Conservation (phyloP, 192 early-diverging fungal genomes). For the Globomyces pollinis-pini region DNA sequence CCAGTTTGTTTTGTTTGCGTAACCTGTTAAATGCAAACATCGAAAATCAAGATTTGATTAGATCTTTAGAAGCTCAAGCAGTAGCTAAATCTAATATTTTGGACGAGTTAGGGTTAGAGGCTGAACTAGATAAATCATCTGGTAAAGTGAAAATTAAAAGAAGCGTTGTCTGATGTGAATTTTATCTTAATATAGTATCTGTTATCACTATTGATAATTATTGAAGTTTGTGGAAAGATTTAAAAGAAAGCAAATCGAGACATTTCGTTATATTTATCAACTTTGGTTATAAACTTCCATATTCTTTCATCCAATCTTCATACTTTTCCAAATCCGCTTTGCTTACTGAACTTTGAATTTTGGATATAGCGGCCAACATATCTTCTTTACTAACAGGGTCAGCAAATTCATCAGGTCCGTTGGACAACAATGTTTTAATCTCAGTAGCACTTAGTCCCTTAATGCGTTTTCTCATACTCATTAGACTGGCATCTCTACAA, state of each 20-base stretch:
- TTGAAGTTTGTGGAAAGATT: no score
- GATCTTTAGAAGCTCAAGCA: neutral
- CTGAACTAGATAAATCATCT: no score
- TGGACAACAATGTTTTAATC: conserved; percentile 39
- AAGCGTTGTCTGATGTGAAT: no score
- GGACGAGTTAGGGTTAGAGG: no score
- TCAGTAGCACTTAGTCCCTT: conserved; percentile 46
- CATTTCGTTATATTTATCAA: no score
- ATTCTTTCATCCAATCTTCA: conserved; percentile 59
- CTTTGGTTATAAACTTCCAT: conserved; percentile 22
- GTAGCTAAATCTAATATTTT: no score
- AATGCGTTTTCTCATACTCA: conserved; percentile 52
- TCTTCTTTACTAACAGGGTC: conserved; percentile 42
- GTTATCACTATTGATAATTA: no score
- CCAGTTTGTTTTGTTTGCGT: neutral
- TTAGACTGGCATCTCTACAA: conserved; percentile 48
- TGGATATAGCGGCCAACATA: conserved; percentile 39
- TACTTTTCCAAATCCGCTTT: conserved; percentile 51
- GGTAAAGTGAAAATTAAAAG: no score
- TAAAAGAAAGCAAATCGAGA: no score
- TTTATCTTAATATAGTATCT: no score
- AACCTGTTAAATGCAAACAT: neutral
- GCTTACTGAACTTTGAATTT: conserved; percentile 50
- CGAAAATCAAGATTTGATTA: conserved; percentile 4
- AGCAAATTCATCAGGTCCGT: conserved; percentile 54